Evolutionary conservation across 2,329 filamentous ascomycete genomes (phyloP).

Genomic region (Fusarium continuum): DNA sequence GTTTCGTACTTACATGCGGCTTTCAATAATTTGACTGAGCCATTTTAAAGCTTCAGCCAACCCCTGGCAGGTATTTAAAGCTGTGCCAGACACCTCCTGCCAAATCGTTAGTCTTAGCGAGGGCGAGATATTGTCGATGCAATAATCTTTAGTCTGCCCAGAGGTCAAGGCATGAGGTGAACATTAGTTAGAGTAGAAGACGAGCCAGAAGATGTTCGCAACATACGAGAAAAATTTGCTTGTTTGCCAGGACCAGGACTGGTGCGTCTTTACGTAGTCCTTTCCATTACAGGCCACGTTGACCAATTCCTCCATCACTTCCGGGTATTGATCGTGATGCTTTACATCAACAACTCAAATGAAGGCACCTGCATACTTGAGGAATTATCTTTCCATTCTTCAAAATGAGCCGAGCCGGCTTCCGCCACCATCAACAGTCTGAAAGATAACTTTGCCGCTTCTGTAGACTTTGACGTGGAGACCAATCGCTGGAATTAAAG

Average conservation of each 20-base stretch:
- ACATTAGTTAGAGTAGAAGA: background rate
- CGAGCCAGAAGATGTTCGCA: fast-evolving
- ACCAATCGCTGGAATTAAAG: background rate
- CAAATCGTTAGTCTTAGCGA: background rate
- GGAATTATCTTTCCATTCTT: background rate
- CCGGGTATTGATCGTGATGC: background rate
- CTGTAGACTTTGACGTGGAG: background rate
- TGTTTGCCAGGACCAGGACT: background rate
- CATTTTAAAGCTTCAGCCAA: background rate
- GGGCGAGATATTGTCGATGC: background rate
- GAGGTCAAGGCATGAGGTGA: fast-evolving
- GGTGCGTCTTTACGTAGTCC: background rate
- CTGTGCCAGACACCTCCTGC: background rate
- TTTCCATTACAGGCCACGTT: background rate
- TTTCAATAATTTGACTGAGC: background rate
- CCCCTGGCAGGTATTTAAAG: background rate
- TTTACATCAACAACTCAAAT: background rate
- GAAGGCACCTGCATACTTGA: background rate
- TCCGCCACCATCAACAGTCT: background rate
- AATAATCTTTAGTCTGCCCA: background rate
- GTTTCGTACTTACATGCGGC: background rate
- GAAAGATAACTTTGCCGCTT: background rate
- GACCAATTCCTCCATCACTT: constrained; percentile 1
- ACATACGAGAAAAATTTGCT: background rate
- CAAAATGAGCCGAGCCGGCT: background rate